Base-by-base conservation (phyloP, 2,329 filamentous ascomycete species). In the Aspergillus japonicus region DNA sequence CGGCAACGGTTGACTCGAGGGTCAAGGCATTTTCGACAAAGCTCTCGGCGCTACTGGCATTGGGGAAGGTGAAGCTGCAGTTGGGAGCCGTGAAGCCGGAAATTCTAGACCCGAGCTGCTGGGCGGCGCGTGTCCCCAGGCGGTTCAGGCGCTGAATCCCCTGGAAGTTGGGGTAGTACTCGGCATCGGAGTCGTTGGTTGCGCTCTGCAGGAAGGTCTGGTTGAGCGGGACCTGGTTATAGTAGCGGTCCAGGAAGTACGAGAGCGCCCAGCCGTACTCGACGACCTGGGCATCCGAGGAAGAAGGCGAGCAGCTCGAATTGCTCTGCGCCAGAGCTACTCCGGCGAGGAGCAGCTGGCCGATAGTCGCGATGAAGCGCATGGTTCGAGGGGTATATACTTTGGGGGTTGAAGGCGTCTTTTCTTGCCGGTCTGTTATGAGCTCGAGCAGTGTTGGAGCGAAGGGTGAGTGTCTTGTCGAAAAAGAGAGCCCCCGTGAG, bases 91-190 rank as follows among this genome's bases (percentile, higher is more conserved):
- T 53, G 60, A 66, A 72, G 49, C 57, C 58, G 10, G 66, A 48
- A 2, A 64, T 55, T 24, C 57, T 57, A 8, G 50, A 44, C 42
- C 59, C 59, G 47, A 70, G 49, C 24, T 67, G 62, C 58, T 66
- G 62, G 19, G 69, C 57, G n/a, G 69, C 70, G n/a, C 62, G 62
- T 29, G 68, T 55, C 19, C 65, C 65, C 21, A 71, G 62, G 19
- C 65, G 68, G 57, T 66, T 69, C 48, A 69, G 61, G 19, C 64
- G 59, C 56, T 66, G 61, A 5, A 72, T 63, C 14, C 69, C 69
- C 24, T 56, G 58, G 52, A 72, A 60, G 56, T 72, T 71, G 35
- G 60, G 26, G 26, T 42, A 52, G 47, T 67, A 64, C 39, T 65
- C 64, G 31, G 64, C 60, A 31, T 12, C 62, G 10, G 66, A 62